Base-by-base conservation (phyloP, 306 rosid species). In the Crotalaria pallida region DNA sequence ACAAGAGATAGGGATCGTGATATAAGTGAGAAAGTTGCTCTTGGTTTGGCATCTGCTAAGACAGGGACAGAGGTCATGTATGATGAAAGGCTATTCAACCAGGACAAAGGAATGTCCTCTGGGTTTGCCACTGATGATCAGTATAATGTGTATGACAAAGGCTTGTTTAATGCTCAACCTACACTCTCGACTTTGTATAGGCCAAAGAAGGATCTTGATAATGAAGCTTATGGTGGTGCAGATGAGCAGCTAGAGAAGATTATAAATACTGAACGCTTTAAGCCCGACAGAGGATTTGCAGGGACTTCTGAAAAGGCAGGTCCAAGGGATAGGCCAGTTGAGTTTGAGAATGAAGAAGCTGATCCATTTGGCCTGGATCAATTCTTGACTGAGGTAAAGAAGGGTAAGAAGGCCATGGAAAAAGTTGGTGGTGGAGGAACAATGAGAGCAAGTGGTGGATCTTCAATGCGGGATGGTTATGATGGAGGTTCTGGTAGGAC, bases 351-450 rank as follows among this genome's bases (percentile, higher is more conserved):
- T 21, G 97, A 88, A 64, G 98, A 88, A 81, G 94, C 89, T 21
- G 96, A 90, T 86, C 97, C 97, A 44, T 94, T 94, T 77, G 97
- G 98, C 69, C 82, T 94, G 26, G 98, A 94, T 51, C 90, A 84
- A 86, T 94, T 88, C 60, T 84, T 94, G 87, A 85, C 89, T 8
- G 84, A 85, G 76, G 92, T 94, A 33, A 90, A 88, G 79, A 83
- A 68, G 82, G 97, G 98, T 58, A 85, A 87, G 86, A 94, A 90
- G 68, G 97, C 94, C 56, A 80, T 84, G 74, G 92, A 88, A 0
- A 88, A 84, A 57, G 86, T 90, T 45, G 96, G 95, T 53, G 56
- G 79, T 15, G 92, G 96, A 45, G 92, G 98, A 38, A 87, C 95
- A 0, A 90, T 94, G 95, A 87, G 89, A 73, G 97, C 97, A 8